Base-by-base conservation (phyloP, 306 rosid genomes). In the Citrullus mucosospermus region DNA sequence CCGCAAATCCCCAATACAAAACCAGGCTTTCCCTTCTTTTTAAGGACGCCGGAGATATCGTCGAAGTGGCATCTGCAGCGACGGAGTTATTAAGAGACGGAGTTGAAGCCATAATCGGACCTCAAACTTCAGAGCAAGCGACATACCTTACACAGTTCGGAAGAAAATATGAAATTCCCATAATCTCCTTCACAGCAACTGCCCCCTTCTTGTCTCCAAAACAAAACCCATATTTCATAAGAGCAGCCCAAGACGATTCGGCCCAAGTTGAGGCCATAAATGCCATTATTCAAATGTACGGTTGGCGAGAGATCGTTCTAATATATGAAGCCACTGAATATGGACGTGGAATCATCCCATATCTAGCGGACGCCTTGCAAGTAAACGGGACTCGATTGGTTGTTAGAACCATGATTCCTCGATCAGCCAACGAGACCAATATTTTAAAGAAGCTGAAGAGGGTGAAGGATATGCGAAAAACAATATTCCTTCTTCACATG, bases 401-500 rank as follows among this genome's bases (percentile, higher is more conserved):
- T 5, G 53, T 44, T 11, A 75, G 85, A 82, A 69, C 56, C 15
- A 62, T 51, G 58, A 83, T 88, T 16, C 53, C 83, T 50, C 80
- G 75, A 16, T 53, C 72, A 2, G 62, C 81, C 7, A 43, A 16
- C 13, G 78, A 44, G 22, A 10, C 0, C 0, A 17, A 78, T 14
- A 83, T 85, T 20, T n/a, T 17, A 8, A 6, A 65, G 20, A 36
- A 88, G 77, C 77, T 88, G 3, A 22, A 38, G 28, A 68, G 36
- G 77, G 8, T 88, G 4, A 84, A 28, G 78, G 25, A 1, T 32
- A 41, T 3, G 41, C 4, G 13, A 15, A 70, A 82, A 12, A 81
- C 65, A 56, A 58, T 88, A 11, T 82, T 85, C 30, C 15, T 88
- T n/a, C 84, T 81, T 41, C 91, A 88, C 69, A 75, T 82, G 91